Percentiles rank a stretch among this genome's conserved stretches.
Evolutionary conservation across 2,329 filamentous ascomycete genomes (phyloP).

Genomic region (Pseudogymnoascus destructans): DNA sequence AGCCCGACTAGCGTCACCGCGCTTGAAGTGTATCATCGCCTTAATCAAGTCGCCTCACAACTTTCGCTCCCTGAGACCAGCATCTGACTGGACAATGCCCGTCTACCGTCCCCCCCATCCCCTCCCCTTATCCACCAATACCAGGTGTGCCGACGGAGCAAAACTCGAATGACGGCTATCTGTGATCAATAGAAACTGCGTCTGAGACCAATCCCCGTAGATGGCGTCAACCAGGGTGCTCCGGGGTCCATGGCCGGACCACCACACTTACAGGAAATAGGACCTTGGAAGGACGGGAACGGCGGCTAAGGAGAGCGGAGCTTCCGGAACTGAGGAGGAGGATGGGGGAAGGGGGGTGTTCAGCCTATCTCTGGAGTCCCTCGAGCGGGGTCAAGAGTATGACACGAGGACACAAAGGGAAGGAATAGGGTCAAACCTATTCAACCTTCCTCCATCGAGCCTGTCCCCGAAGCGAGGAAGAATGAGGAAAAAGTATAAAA

Average conservation of each 20-base stretch:
- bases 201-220: slow-evolving; percentile 22
- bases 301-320: slow-evolving; percentile 16
- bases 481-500: slow-evolving; percentile 50
- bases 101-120: slow-evolving; percentile 11
- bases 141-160: slow-evolving; percentile 18
- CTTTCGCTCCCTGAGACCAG: slow-evolving; percentile 12
- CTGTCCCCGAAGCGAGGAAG: slow-evolving; percentile 22
- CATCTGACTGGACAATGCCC: slow-evolving; percentile 6
- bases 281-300: slow-evolving; percentile 22
- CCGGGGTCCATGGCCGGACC: slow-evolving; percentile 22
- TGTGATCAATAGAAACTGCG: slow-evolving; percentile 24
- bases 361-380: slow-evolving; percentile 24
- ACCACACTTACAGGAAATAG: slow-evolving; percentile 21
- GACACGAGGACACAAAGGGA: slow-evolving; percentile 19
- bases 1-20: slow-evolving; percentile 28
- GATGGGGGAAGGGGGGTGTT: slow-evolving; percentile 17
- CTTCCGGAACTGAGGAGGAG: slow-evolving; percentile 13
- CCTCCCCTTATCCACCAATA: slow-evolving; percentile 20
- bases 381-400: slow-evolving; percentile 28
- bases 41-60: slow-evolving; percentile 16
- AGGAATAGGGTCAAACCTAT: slow-evolving; percentile 26
- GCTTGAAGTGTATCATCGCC: slow-evolving; percentile 27
- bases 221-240: slow-evolving; percentile 19
- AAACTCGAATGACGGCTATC: slow-evolving; percentile 24
- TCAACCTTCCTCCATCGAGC: slow-evolving; percentile 19